These are phyloP conservation scores for Beauveria caledonica DNA, from an alignment of 2,329 filamentous ascomycete species.

Conservation along the genomic window DNA sequence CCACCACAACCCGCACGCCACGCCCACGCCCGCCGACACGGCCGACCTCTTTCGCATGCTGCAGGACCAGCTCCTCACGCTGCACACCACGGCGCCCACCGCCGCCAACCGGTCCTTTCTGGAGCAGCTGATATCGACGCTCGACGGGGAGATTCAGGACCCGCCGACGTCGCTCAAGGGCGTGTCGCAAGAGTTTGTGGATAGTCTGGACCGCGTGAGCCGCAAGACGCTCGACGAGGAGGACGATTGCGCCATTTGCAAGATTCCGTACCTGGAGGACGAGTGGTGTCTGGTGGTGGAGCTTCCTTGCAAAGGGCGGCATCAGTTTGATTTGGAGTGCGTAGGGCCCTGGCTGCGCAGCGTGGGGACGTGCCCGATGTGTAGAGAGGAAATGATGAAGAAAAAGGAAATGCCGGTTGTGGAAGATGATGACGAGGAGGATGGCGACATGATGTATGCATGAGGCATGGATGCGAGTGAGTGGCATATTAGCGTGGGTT, in stretches of 20 bases:
- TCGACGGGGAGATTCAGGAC: slow-evolving; percentile 43
- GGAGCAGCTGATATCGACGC: slow-evolving; percentile 34
- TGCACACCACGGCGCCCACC: slow-evolving; percentile 40
- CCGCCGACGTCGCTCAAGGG: slow-evolving; percentile 45
- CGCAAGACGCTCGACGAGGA: slow-evolving; percentile 41
- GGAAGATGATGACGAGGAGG: slow-evolving; percentile 44
- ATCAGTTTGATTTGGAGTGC: slow-evolving; percentile 59
- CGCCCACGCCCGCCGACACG: slow-evolving; percentile 52
- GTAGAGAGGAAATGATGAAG: slow-evolving; percentile 50
- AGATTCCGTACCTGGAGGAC: slow-evolving; percentile 53
- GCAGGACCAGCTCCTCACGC: slow-evolving; percentile 48
- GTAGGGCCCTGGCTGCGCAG: slow-evolving; percentile 56
- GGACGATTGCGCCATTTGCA: slow-evolving; percentile 55
- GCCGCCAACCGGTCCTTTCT: slow-evolving; percentile 43
- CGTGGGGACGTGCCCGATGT: slow-evolving; percentile 58
- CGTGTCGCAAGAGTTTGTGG: slow-evolving; percentile 51
- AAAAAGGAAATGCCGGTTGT: slow-evolving; percentile 39
- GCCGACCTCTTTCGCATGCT: slow-evolving; percentile 50
- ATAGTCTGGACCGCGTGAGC: slow-evolving; percentile 49
- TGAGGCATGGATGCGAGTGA: slow-evolving; percentile 14
- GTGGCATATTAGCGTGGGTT: background rate
- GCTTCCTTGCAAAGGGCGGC: slow-evolving; percentile 51
- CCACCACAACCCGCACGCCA: slow-evolving; percentile 48
- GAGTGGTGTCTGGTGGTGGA: slow-evolving; percentile 55
- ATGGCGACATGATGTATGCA: slow-evolving; percentile 41